phyloP scores from a whole-genome alignment of 768 basidiomycete species.

The Dioszegia crocea region DNA sequence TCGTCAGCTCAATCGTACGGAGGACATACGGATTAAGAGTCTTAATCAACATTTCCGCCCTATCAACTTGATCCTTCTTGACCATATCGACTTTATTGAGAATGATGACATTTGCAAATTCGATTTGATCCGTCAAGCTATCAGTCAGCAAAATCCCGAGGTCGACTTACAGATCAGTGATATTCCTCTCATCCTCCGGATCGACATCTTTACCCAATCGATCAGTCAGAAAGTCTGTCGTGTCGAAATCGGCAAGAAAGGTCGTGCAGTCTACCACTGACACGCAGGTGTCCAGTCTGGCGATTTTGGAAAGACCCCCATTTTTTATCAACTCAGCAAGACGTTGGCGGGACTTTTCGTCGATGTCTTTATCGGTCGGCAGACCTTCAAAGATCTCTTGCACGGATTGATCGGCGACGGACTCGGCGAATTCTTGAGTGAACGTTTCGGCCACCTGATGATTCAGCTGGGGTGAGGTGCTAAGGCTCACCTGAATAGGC shows the following conservation, averaged over 20 bases:
- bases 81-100: slow-evolving; percentile 48
- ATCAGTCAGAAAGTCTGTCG: slow-evolving; percentile 48
- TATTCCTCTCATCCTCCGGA: slow-evolving; percentile 49
- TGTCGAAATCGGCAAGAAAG: slow-evolving; percentile 44
- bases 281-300: slow-evolving; percentile 46
- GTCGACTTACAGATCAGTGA: slow-evolving; percentile 31
- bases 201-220: slow-evolving; percentile 40
- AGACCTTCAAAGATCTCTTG: slow-evolving; percentile 33
- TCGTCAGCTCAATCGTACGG: neutral
- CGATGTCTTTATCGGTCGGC: slow-evolving; percentile 8
- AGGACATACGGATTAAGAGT: slow-evolving; percentile 44
- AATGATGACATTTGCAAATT: slow-evolving; percentile 48
- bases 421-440: slow-evolving; percentile 40
- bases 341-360: neutral
- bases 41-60: slow-evolving; percentile 32
- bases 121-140: slow-evolving; percentile 48
- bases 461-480: too few species aligned
- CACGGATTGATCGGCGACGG: slow-evolving; percentile 18
- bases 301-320: slow-evolving; percentile 43
- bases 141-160: neutral
- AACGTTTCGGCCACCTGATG: slow-evolving; percentile 42
- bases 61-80: slow-evolving; percentile 16
- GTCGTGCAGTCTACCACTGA: slow-evolving; percentile 44
- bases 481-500: slow-evolving; percentile 41
- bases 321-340: slow-evolving; percentile 42